These are phyloP conservation scores for Candida qinlingensis DNA, from an alignment of 805 yeast species.

Conservation along the genomic window DNA sequence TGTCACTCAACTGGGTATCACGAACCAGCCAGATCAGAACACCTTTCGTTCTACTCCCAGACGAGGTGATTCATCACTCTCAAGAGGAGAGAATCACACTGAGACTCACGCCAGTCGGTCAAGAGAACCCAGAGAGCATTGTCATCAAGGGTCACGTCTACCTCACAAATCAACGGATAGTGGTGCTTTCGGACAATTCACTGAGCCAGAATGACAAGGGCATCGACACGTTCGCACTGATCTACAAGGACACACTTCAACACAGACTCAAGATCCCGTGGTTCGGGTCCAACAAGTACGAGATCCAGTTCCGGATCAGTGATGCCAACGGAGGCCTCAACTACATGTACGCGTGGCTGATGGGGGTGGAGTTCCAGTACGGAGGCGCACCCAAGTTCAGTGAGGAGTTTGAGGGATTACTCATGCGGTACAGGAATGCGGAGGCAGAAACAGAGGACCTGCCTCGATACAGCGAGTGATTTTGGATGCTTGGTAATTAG, in stretches of 20 bases:
- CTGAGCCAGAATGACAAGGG: background rate
- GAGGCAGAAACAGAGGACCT: conserved; percentile 41
- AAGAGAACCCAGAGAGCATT: conserved; percentile 19
- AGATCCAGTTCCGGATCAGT: conserved; percentile 34
- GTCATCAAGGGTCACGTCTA: conserved; percentile 32
- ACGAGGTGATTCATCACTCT: conserved; percentile 16
- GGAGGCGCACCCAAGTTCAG: conserved; percentile 44
- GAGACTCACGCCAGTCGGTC: conserved; percentile 17
- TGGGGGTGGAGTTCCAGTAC: conserved; percentile 36
- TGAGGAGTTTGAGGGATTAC: conserved; percentile 27
- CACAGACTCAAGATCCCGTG: conserved; percentile 43
- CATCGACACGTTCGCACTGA: conserved; percentile 33
- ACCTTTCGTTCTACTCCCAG: conserved; percentile 25
- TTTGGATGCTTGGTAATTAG: background rate
- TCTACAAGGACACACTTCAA: conserved; percentile 26
- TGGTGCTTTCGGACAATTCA: conserved; percentile 25
- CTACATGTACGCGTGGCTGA: conserved; percentile 32
- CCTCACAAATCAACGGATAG: conserved; percentile 37
- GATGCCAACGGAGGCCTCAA: conserved; percentile 30
- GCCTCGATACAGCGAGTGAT: conserved; percentile 32
- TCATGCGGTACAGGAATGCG: conserved; percentile 32
- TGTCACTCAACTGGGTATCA: conserved; percentile 29
- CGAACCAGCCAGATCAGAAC: conserved; percentile 7
- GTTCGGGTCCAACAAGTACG: conserved; percentile 50
- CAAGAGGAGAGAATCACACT: conserved; percentile 14